Evolutionary conservation across 2,329 filamentous ascomycete species (phyloP), one percentile per base, ranked within the genome.

Genomic region (Aspergillus pseudonomiae): DNA sequence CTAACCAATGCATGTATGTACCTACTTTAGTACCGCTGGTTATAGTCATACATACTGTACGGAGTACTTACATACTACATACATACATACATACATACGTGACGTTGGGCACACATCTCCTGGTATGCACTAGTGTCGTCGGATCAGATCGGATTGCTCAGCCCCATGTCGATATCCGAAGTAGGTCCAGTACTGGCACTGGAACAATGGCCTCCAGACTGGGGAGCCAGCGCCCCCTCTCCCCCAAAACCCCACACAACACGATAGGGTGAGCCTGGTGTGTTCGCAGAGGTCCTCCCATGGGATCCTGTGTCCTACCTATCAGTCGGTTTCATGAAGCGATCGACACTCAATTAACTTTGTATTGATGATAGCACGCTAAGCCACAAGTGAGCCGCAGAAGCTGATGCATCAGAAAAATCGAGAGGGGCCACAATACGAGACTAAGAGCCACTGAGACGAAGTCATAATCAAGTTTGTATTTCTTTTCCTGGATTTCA

Each of bases 1-100:
- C 60, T 61, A 46, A 57, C 62, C 54, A 30, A 61, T 61, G 58
- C 58, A 63, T 54, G 62, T 60, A 60, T 54, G 62, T 60, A 63
- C 45, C 53, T 63, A 63, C 62, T 57, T 63, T 60, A 64, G 55
- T 59, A 63, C 32, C 28, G 24, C 52, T 53, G n/a, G 21, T 21
- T 36, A 34, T 6, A 36, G 32, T 39, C 26, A n/a, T 54, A 54
- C 52, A 36, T 54, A 16, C 30, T 36, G 46, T 26, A 28, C 26
- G 26, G 26, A 28, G 26, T 2, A 28, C 26, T 4, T 28, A 50
- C 26, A 19, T 52, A 52, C 21, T 28, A 28, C 26, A 28, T 28
- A 50, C 26, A 19, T 52, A 52, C 26, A 19, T 52, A 52, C 46
- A 50, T 28, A 28, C 46, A 50, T 26, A 28, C 21, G 21, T 46